phyloP scores from a whole-genome alignment of 371 early-diverging fungal genomes.

The Mycotypha africana region DNA sequence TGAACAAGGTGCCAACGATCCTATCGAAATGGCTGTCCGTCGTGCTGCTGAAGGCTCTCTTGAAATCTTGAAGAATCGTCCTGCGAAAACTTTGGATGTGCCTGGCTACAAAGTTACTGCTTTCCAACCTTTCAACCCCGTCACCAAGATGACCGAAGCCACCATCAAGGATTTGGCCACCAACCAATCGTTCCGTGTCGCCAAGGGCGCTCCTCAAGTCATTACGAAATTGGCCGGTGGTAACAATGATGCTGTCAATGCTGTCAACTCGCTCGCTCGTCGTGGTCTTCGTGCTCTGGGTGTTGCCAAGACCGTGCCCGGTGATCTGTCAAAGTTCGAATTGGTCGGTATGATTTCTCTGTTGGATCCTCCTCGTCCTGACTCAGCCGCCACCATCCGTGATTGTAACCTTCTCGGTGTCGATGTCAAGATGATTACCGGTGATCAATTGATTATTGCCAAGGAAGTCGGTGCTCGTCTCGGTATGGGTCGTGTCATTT shows the following conservation, averaged over 20 bases:
- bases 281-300: slow-evolving; percentile 83
- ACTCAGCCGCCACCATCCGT: slow-evolving; percentile 61
- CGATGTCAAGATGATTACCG: slow-evolving; percentile 77
- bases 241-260: slow-evolving; percentile 69
- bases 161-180: slow-evolving; percentile 64
- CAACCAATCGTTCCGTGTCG: slow-evolving; percentile 67
- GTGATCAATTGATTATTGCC: slow-evolving; percentile 74
- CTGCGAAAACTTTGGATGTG: slow-evolving; percentile 46
- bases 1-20: slow-evolving; percentile 82
- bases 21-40: slow-evolving; percentile 83
- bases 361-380: slow-evolving; percentile 82
- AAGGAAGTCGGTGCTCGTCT: slow-evolving; percentile 75
- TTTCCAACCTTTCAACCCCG: slow-evolving; percentile 84
- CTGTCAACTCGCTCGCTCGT: slow-evolving; percentile 77
- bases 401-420: slow-evolving; percentile 63
- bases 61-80: slow-evolving; percentile 45
- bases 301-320: slow-evolving; percentile 70
- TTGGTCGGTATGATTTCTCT: slow-evolving; percentile 78
- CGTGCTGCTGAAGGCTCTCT: slow-evolving; percentile 70
- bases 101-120: slow-evolving; percentile 71
- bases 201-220: slow-evolving; percentile 90
- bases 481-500: slow-evolving; percentile 66
- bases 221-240: slow-evolving; percentile 77
- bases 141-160: slow-evolving; percentile 80
- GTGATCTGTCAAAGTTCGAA: slow-evolving; percentile 56